A percentile compares a stretch with the other conserved stretches of the same genome.
phyloP scores from a whole-genome alignment of 2,329 filamentous ascomycete genomes.

The Alternaria arborescens region DNA sequence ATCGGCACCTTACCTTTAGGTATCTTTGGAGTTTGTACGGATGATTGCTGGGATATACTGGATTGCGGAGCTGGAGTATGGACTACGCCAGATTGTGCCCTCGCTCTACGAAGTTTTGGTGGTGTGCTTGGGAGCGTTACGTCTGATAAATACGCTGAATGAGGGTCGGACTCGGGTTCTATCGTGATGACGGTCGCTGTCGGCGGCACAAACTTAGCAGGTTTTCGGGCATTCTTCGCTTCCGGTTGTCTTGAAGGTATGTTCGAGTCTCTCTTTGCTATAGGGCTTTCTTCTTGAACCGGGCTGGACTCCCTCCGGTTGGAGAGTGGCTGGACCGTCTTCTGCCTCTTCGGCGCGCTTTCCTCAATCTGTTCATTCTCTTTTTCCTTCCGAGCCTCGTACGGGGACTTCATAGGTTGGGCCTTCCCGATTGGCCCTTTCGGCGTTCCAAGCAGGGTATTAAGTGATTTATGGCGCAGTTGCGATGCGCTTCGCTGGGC shows the following conservation, averaged over 20 bases:
- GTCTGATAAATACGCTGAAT: slow-evolving; percentile 30
- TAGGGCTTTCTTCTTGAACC: slow-evolving; percentile 14
- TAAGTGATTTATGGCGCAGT: slow-evolving; percentile 66
- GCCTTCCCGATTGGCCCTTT: slow-evolving; percentile 71
- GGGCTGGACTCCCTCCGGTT: slow-evolving; percentile 29
- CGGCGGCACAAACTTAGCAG: slow-evolving; percentile 27
- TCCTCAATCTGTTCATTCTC: slow-evolving; percentile 45
- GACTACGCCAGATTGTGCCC: not conserved
- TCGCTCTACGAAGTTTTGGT: slow-evolving; percentile 9
- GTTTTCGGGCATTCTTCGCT: slow-evolving; percentile 28
- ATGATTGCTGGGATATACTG: slow-evolving; percentile 5
- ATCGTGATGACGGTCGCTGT: slow-evolving; percentile 47
- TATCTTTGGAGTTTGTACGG: slow-evolving; percentile 30
- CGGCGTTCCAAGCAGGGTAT: slow-evolving; percentile 71
- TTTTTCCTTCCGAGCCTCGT: slow-evolving; percentile 60
- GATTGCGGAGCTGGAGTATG: slow-evolving; percentile 14
- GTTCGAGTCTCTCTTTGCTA: slow-evolving; percentile 27
- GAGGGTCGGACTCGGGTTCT: slow-evolving; percentile 44
- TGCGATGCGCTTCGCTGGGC: slow-evolving; percentile 44
- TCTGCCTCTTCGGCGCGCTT: slow-evolving; percentile 52
- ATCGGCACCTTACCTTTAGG: slow-evolving; percentile 38
- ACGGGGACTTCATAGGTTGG: slow-evolving; percentile 69
- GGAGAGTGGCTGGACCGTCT: slow-evolving; percentile 27
- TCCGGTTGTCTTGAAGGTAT: slow-evolving; percentile 36
- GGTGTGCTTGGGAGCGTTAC: slow-evolving; percentile 37